Percentiles rank a stretch among this genome's conserved stretches.
phyloP scores from a whole-genome alignment of 805 yeast species.

The Saccharomycopsis guyanensis region DNA sequence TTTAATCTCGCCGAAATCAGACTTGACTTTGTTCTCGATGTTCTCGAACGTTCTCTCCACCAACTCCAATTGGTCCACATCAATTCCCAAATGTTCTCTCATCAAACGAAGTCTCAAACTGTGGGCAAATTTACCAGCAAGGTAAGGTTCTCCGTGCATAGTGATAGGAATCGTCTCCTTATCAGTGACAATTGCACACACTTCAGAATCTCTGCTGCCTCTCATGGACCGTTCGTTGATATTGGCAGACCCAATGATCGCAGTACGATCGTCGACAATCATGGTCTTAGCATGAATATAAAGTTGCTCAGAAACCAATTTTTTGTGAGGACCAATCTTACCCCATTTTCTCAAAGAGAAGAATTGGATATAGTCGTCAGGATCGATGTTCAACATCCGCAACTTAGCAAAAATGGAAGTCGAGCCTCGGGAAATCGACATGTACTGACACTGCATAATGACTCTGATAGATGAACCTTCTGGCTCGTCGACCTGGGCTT shows the following conservation, averaged over 20 bases:
- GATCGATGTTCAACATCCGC: conserved; percentile 71
- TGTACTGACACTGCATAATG: conserved; percentile 93
- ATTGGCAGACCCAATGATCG: conserved; percentile 95
- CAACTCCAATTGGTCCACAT: conserved; percentile 75
- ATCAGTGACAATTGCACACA: conserved; percentile 84
- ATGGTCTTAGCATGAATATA: conserved; percentile 90
- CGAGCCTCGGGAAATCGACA: conserved; percentile 86
- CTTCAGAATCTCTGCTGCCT: conserved; percentile 90
- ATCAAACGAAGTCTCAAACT: conserved; percentile 81
- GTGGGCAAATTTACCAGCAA: conserved; percentile 84
- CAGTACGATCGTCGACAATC: conserved; percentile 88
- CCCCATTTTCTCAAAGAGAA: conserved; percentile 96
- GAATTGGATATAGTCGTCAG: conserved; percentile 87
- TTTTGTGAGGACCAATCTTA: conserved; percentile 66
- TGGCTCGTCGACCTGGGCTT: conserved; percentile 83
- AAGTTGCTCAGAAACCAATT: conserved; percentile 79
- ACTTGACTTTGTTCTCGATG: conserved; percentile 30
- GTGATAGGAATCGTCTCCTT: conserved; percentile 53
- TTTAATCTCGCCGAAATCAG: conserved; percentile 9
- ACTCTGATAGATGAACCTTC: conserved; percentile 94
- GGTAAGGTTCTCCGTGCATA: conserved; percentile 78
- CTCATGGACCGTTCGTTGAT: conserved; percentile 95
- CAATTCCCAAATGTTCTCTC: conserved; percentile 96
- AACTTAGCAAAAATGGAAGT: conserved; percentile 81
- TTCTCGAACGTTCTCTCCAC: conserved; percentile 65